Conservation (phyloP, 148 eudicot species). For the Oxyria digyna region DNA sequence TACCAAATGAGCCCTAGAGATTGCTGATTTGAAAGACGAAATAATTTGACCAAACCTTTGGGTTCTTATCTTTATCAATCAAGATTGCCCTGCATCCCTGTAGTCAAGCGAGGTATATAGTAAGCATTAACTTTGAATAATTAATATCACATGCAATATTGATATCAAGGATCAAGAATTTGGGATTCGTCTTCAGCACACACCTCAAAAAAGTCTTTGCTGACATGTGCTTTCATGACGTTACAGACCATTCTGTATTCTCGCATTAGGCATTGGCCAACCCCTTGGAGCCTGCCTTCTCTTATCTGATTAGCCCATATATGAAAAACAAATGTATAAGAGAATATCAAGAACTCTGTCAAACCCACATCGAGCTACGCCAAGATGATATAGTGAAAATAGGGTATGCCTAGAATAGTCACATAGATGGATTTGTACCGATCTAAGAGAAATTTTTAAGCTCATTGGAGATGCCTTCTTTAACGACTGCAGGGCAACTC, state of each 20-base stretch:
- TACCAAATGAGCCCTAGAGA: not conserved
- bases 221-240: slow-evolving; percentile 55
- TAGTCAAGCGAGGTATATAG: slow-evolving; percentile 9
- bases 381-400: not conserved
- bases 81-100: slow-evolving; percentile 95
- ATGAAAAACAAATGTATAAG: not conserved
- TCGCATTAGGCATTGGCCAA: slow-evolving; percentile 79
- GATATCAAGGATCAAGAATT: too few species aligned
- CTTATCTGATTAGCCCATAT: slow-evolving; percentile 40
- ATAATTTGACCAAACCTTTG: slow-evolving; percentile 41
- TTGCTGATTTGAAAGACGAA: not conserved
- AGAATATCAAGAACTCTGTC: not conserved
- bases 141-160: slow-evolving; percentile 2
- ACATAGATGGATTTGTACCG: slow-evolving; percentile 31
- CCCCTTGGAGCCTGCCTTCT: slow-evolving; percentile 89
- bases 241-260: slow-evolving; percentile 82
- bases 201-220: slow-evolving; percentile 91
- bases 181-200: not conserved
- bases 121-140: not conserved
- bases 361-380: not conserved
- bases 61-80: slow-evolving; percentile 74
- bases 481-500: slow-evolving; percentile 52
- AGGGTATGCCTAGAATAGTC: too few species aligned
- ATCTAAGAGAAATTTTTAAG: slow-evolving; percentile 79
- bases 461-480: slow-evolving; percentile 87